Conservation (phyloP, 2,329 filamentous ascomycete genomes). For the Corynespora cassiicola region DNA sequence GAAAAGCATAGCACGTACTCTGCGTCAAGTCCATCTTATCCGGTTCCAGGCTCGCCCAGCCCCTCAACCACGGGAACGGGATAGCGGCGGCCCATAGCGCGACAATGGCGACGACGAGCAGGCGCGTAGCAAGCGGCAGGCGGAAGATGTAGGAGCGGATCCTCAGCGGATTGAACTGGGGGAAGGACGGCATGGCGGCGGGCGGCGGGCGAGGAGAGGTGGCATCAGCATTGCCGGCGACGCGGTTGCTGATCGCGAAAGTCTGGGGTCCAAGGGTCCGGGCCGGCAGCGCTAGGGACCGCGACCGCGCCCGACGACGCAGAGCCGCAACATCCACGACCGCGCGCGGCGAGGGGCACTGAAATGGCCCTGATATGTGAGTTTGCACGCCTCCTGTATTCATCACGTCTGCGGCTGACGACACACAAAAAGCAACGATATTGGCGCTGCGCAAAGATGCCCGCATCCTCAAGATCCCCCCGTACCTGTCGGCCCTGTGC, state of each 20-base stretch:
- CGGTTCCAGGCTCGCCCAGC: slow-evolving; percentile 83
- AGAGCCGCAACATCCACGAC: slow-evolving; percentile 10
- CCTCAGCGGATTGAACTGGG: slow-evolving; percentile 73
- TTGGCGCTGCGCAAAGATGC: slow-evolving; percentile 79
- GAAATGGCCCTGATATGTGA: slow-evolving; percentile 46
- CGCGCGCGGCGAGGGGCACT: slow-evolving; percentile 9
- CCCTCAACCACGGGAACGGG: slow-evolving; percentile 73
- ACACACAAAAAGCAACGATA: slow-evolving; percentile 59
- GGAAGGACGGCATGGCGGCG: slow-evolving; percentile 50
- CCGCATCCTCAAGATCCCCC: slow-evolving; percentile 80
- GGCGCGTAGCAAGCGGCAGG: slow-evolving; percentile 85
- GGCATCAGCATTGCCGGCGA: slow-evolving; percentile 1
- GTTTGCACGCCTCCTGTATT: slow-evolving; percentile 10
- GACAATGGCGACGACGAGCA: slow-evolving; percentile 70
- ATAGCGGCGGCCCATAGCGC: slow-evolving; percentile 73
- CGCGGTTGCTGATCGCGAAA: slow-evolving; percentile 6
- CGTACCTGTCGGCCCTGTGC: slow-evolving; percentile 85
- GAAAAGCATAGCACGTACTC: slow-evolving; percentile 63
- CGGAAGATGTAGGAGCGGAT: slow-evolving; percentile 82
- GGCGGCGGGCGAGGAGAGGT: slow-evolving; percentile 15
- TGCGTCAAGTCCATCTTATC: slow-evolving; percentile 73
- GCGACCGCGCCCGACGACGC: slow-evolving; percentile 10
- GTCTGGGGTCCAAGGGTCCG: slow-evolving; percentile 16
- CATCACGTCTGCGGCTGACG: slow-evolving; percentile 17
- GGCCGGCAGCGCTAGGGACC: slow-evolving; percentile 11